Base-by-base conservation (phyloP, 2,329 filamentous ascomycete genomes). In the Diplodia intermedia region DNA sequence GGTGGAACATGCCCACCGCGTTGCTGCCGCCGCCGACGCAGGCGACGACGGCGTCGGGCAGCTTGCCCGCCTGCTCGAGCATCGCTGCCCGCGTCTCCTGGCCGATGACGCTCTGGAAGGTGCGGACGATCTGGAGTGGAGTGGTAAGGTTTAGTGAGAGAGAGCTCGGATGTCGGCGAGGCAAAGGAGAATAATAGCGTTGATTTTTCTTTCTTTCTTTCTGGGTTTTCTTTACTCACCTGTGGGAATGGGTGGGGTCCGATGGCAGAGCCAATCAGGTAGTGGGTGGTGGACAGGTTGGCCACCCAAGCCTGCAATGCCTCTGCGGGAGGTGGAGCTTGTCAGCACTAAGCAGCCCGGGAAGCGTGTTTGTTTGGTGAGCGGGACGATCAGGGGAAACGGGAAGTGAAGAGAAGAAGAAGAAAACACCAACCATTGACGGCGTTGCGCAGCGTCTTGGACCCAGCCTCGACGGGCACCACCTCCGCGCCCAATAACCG, bases 1-100 rank as follows among this genome's bases (percentile, higher is more conserved):
- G 95, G 81, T 94, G 95, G 84, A 99, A 99, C 94, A 98, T 98
- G 82, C 95, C 95, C 3, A 91, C 90, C 2, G 95, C 95, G 78
- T 99, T 99, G 78, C 90, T 94, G 69, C 95, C 95, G 72, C 95
- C 95, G 67, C 95, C 95, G 12, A 98, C 95, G 75, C 95, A 99
- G 8, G 95, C 95, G 18, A 99, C 92, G 26, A 99, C 94, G 1
- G 94, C 95, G 73, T 99, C 95, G 4, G 95, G 95, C 1, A 99
- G 88, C 82, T 94, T 94, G 72, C 93, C 92, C 53, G 90, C 88
- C 79, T 92, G 89, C 77, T 90, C 89, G 70, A 88, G 84, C 90
- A 99, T 93, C 82, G 98, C 94, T 73, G 89, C 82, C 84, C 95
- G 97, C 52, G 95, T 97, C 84, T 99, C 95, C 73, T 91, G 88